These are phyloP conservation scores for Chaetomiaceae sp. DNA, from an alignment of 2,329 filamentous ascomycete genomes.

Conservation along the genomic window DNA sequence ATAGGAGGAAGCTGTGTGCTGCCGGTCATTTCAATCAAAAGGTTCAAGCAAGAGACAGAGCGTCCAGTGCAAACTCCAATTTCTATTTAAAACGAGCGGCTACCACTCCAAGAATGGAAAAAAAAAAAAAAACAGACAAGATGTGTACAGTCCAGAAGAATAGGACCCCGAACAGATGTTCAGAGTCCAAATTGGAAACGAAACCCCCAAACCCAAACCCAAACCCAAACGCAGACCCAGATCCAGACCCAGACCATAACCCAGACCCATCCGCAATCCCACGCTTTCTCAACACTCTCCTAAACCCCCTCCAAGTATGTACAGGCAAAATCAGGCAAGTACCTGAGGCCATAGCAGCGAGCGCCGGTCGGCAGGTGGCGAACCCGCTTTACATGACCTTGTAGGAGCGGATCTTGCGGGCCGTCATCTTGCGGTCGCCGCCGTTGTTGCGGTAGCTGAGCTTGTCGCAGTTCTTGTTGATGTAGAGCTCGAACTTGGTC, in stretches of 20 bases:
- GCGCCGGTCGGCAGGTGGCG: no score
- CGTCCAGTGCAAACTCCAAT: no score
- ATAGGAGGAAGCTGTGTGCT: no score
- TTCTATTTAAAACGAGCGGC: background rate
- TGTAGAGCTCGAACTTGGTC: constrained; percentile 17
- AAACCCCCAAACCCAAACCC: background rate
- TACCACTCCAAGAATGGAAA: background rate
- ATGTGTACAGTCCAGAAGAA: background rate
- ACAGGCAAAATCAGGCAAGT: background rate
- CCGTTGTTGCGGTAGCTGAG: constrained; percentile 19
- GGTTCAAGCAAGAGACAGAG: no score
- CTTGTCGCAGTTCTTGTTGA: constrained; percentile 12
- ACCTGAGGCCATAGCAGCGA: no score
- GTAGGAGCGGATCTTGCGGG: constrained; percentile 17
- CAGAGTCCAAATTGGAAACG: background rate
- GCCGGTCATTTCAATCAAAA: no score
- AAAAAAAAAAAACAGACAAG: no score
- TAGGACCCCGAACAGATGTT: background rate
- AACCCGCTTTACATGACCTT: constrained; percentile 10
- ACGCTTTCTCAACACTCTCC: no score
- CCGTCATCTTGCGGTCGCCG: constrained; percentile 8
- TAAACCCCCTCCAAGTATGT: background rate
- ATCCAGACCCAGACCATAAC: no score
- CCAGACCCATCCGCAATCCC: background rate
- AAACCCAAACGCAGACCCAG: background rate